Evolutionary conservation across 495 filamentous ascomycete genomes (phyloP), one percentile per base, ranked within the genome.

Genomic region (Jackrogersella multiformis): DNA sequence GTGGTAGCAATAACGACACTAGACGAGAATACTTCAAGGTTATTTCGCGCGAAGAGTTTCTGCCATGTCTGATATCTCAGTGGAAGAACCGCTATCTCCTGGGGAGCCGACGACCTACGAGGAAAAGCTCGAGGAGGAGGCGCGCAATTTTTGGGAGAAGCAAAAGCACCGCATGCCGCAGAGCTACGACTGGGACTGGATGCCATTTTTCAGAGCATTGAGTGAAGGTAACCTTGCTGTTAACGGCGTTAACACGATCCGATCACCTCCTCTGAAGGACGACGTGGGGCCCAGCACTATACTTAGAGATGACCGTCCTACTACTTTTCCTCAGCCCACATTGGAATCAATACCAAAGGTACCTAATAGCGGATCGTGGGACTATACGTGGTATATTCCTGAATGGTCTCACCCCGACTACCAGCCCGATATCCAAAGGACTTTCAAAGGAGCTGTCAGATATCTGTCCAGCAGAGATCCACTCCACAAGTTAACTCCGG

Each of bases 391-490:
- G 51, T 77, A 74, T 36, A 51, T 74, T 41, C 74, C 74, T 4
- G 61, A 66, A n/a, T 77, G 70, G 70, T 53, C 38, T 24, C 68
- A 75, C 32, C 74, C 74, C 0, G 62, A 75, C 1, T 74, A 61
- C 41, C 55, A 61, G 3, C 66, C 70, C 2, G 24, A 35, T 3
- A 4, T 16, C 12, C 0, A 1, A 6, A 36, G 3, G 3, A 23
- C 32, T 13, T 63, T 52, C 21, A 54, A 12, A 1, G 35, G 55
- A n/a, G 16, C 10, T 13, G 13, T 8, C 8, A 18, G 3, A 23
- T 5, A 12, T 1, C 61, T 59, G 1, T 28, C 30, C 1, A 21
- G 23, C 5, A 55, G 57, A 34, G 75, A 78, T 46, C 52, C 66
- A 5, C 34, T 68, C 4, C 30, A 35, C 7, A 44, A 39, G 3